Evolutionary conservation across 805 yeast species (phyloP).

Genomic region (Pichia insulana): DNA sequence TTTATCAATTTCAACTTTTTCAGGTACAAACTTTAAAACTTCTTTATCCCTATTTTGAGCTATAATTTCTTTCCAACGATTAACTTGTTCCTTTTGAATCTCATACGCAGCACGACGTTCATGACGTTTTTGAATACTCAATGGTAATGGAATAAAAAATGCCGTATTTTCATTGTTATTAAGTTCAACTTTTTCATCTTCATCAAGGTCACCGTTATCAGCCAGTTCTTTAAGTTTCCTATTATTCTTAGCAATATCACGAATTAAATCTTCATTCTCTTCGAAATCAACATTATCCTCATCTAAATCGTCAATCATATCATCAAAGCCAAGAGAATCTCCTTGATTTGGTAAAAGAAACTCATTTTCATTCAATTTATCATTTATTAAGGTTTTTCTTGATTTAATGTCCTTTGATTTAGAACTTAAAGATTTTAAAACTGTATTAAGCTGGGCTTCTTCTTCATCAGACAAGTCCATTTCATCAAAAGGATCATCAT

Average conservation of each 20-base stretch:
- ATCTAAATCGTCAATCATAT: slow-evolving; percentile 62
- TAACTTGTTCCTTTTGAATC: slow-evolving; percentile 75
- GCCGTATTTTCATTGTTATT: slow-evolving; percentile 25
- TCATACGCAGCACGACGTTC: slow-evolving; percentile 89
- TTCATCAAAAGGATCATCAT: slow-evolving; percentile 23
- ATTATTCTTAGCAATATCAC: slow-evolving; percentile 36
- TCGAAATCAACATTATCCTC: slow-evolving; percentile 20
- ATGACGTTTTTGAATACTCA: slow-evolving; percentile 73
- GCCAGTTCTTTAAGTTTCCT: slow-evolving; percentile 1
- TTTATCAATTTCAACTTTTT: slow-evolving; percentile 45
- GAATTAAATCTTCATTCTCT: slow-evolving; percentile 31
- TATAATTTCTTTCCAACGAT: slow-evolving; percentile 82
- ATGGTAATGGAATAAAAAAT: slow-evolving; percentile 74
- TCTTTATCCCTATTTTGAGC: slow-evolving; percentile 76
- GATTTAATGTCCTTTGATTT: slow-evolving; percentile 28
- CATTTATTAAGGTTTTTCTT: slow-evolving; percentile 41
- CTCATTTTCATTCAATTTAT: slow-evolving; percentile 58
- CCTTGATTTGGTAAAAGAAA: slow-evolving; percentile 56
- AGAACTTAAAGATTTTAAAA: slow-evolving; percentile 33
- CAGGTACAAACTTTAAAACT: slow-evolving; percentile 50
- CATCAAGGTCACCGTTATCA: slow-evolving; percentile 14
- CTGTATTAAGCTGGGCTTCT: slow-evolving; percentile 43
- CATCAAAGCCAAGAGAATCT: slow-evolving; percentile 52
- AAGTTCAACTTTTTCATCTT: slow-evolving; percentile 21
- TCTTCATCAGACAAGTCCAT: slow-evolving; percentile 30